phyloP scores from a whole-genome alignment of 495 filamentous ascomycete species.

The Xylaria nigripes region DNA sequence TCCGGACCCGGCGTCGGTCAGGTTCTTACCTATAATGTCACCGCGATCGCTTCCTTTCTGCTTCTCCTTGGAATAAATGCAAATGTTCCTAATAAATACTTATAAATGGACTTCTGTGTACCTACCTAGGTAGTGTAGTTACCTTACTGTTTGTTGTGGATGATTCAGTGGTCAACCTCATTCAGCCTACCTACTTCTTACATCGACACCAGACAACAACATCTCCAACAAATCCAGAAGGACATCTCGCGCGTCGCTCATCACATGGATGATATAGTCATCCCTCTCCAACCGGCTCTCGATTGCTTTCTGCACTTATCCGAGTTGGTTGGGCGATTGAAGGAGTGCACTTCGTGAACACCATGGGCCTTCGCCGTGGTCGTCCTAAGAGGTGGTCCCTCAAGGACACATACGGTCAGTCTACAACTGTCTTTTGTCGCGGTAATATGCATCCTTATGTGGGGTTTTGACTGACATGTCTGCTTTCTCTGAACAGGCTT shows the following conservation, averaged over 20 bases:
- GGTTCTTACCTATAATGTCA: background rate
- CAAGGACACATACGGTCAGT: conserved; percentile 27
- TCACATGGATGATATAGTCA: background rate
- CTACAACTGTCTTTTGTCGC: background rate
- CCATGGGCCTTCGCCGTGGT: conserved; percentile 17
- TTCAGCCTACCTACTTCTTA: background rate
- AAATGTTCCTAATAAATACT: background rate
- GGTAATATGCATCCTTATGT: background rate
- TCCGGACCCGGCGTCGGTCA: background rate
- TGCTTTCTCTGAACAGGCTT: conserved; percentile 27
- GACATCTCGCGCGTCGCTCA: background rate
- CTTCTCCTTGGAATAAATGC: background rate
- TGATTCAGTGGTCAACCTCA: background rate
- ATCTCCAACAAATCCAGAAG: background rate
- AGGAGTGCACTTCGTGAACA: background rate
- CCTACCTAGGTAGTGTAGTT: too few relatives aligned
- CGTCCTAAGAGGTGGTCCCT: conserved; percentile 24
- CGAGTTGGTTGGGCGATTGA: background rate
- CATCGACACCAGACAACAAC: background rate
- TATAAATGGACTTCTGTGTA: too few relatives aligned
- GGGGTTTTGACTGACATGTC: conserved; percentile 7
- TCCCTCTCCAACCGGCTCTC: background rate
- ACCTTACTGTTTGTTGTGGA: background rate
- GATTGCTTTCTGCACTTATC: background rate
- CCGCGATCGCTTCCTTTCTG: background rate